phyloP scores from a whole-genome alignment of 345 rosid species.

The Gossypium arboreum region DNA sequence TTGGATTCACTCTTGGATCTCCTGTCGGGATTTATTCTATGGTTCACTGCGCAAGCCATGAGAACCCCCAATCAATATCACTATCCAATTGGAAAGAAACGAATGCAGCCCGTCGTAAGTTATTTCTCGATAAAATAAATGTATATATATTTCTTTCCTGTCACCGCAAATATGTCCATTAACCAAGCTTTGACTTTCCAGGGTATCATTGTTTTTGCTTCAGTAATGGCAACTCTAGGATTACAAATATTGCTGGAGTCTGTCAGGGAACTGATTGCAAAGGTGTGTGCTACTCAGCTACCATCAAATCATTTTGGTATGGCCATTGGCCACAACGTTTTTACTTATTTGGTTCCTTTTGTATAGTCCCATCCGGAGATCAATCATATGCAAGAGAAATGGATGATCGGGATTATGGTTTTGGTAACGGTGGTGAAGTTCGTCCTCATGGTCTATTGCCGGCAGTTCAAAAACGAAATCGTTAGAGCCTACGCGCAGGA shows the following conservation, averaged over 20 bases:
- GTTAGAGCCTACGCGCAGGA: slow-evolving; percentile 50
- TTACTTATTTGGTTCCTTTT: background rate
- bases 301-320: background rate
- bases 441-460: slow-evolving; percentile 47
- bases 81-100: slow-evolving; percentile 79
- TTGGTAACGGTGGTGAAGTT: slow-evolving; percentile 43
- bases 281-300: slow-evolving; percentile 24
- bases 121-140: background rate
- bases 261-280: slow-evolving; percentile 34
- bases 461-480: slow-evolving; percentile 46
- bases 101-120: slow-evolving; percentile 87
- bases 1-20: slow-evolving; percentile 82
- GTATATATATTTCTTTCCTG: background rate
- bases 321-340: background rate
- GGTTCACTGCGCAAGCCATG: slow-evolving; percentile 86
- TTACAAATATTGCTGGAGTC: slow-evolving; percentile 52
- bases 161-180: background rate
- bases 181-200: slow-evolving; percentile 17
- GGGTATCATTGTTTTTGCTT: slow-evolving; percentile 64
- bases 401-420: slow-evolving; percentile 55
- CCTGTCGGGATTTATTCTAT: slow-evolving; percentile 72
- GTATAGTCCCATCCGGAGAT: slow-evolving; percentile 33
- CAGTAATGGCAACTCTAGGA: slow-evolving; percentile 63
- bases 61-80: slow-evolving; percentile 55
- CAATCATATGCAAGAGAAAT: slow-evolving; percentile 30